A percentile compares a stretch with the other conserved stretches of the same genome.
Conservation (phyloP, 2,329 filamentous ascomycete species). For the Drechslerella coelobrocha region DNA sequence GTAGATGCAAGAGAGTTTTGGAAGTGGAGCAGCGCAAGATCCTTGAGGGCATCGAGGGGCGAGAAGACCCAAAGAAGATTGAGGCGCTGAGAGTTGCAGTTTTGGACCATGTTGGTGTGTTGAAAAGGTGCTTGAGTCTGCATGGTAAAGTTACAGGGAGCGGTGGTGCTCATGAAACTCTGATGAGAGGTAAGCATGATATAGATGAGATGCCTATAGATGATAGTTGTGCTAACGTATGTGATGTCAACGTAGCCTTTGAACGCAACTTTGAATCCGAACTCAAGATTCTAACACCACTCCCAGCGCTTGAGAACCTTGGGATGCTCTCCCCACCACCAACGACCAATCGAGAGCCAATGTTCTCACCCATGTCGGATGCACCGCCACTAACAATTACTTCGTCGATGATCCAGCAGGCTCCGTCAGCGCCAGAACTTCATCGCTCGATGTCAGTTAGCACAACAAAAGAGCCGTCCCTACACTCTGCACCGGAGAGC, state of each 20-base stretch:
- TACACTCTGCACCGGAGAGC: constrained; percentile 40
- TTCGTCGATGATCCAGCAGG: constrained; percentile 48
- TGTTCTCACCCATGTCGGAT: constrained; percentile 45
- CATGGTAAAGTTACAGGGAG: constrained; percentile 67
- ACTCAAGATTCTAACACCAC: constrained; percentile 69
- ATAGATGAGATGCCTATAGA: not conserved
- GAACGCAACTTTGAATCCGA: constrained; percentile 70
- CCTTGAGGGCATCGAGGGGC: constrained; percentile 61
- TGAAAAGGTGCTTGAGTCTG: constrained; percentile 78
- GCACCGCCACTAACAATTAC: constrained; percentile 42
- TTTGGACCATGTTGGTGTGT: constrained; percentile 84
- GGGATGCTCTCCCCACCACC: constrained; percentile 57
- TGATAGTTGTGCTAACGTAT: constrained; percentile 29
- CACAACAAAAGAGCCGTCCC: constrained; percentile 35
- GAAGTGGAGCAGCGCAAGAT: constrained; percentile 61
- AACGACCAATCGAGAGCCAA: constrained; percentile 33
- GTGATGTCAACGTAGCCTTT: constrained; percentile 62
- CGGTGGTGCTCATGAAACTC: constrained; percentile 67
- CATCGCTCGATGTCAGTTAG: constrained; percentile 43
- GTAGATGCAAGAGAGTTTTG: constrained; percentile 54
- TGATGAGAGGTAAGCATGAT: constrained; percentile 70
- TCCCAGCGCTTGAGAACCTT: constrained; percentile 58
- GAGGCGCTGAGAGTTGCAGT: constrained; percentile 85
- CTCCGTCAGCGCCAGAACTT: constrained; percentile 41
- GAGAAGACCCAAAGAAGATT: constrained; percentile 65